phyloP scores from a whole-genome alignment of 768 basidiomycete genomes.

The Amanita pseudoporphyria region DNA sequence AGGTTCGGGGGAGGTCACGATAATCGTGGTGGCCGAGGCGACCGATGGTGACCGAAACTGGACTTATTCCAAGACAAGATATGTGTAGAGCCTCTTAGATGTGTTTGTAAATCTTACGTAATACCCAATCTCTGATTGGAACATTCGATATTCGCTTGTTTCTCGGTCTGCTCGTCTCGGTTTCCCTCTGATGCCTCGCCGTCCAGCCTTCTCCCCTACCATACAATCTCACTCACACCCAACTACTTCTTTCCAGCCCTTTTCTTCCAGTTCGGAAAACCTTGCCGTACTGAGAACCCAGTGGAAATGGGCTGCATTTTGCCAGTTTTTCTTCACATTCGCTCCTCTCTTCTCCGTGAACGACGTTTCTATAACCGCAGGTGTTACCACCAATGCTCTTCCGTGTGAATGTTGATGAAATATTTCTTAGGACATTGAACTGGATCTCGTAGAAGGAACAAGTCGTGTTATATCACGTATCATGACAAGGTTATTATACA shows the following conservation, averaged over 20 bases:
- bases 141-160: background rate
- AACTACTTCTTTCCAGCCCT: conserved; percentile 13
- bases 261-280: conserved; percentile 22
- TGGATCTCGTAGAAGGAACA: conserved; percentile 57
- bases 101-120: conserved; percentile 14
- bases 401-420: conserved; percentile 7
- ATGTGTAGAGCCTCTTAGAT: conserved; percentile 16
- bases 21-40: conserved; percentile 25
- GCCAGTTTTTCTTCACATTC: conserved; percentile 87
- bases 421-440: conserved; percentile 59
- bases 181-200: conserved; percentile 46
- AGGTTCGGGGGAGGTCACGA: conserved; percentile 31
- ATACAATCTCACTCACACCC: conserved; percentile 9
- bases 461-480: conserved; percentile 56
- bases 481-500: conserved; percentile 65
- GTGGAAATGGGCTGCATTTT: conserved; percentile 91
- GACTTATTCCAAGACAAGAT: background rate
- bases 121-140: conserved; percentile 5
- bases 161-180: background rate
- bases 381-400: conserved; percentile 15
- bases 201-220: conserved; percentile 28
- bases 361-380: conserved; percentile 59
- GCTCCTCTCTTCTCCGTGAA: conserved; percentile 58
- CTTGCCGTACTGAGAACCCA: conserved; percentile 55
- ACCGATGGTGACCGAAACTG: conserved; percentile 19